Percentiles rank a stretch among this genome's conserved stretches.
These are phyloP conservation scores for Dactylellina drechsleri DNA, from an alignment of 2,329 filamentous ascomycete species.

Conservation along the genomic window DNA sequence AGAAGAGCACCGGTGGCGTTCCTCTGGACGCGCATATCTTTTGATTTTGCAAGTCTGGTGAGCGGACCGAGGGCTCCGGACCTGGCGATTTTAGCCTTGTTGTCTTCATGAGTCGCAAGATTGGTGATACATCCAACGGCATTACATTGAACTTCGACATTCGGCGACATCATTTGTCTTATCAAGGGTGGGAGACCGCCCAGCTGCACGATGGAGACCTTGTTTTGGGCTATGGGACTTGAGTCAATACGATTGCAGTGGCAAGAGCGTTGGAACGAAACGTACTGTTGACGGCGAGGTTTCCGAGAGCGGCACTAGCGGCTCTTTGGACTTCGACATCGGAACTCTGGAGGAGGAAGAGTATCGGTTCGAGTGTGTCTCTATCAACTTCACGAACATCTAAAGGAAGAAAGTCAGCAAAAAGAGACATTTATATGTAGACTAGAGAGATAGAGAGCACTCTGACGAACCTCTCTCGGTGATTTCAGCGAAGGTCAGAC, in stretches of 20 bases:
- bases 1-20: constrained; percentile 95
- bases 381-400: constrained; percentile 96
- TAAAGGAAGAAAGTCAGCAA: constrained; percentile 61
- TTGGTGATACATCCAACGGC: constrained; percentile 99
- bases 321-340: constrained; percentile 98
- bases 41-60: constrained; percentile 91
- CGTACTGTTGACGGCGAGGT: constrained; percentile 95
- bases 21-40: constrained; percentile 97
- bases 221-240: constrained; percentile 86
- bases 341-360: constrained; percentile 91
- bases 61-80: constrained; percentile 91
- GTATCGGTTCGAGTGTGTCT: constrained; percentile 92
- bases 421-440: not conserved
- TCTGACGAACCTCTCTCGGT: constrained; percentile 85
- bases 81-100: constrained; percentile 97
- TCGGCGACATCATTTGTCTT: constrained; percentile 96
- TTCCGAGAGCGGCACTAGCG: constrained; percentile 93
- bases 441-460: not conserved
- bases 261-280: constrained; percentile 1
- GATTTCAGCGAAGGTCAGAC: constrained; percentile 97
- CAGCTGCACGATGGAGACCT: constrained; percentile 92
- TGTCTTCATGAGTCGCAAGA: constrained; percentile 96
- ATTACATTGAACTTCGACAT: constrained; percentile 99
- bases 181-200: constrained; percentile 91
- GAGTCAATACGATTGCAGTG: constrained; percentile 58